A percentile compares a stretch with the other conserved stretches of the same genome.
Conservation (phyloP, 2,329 filamentous ascomycete genomes). For the Pseudogymnoascus sp. region DNA sequence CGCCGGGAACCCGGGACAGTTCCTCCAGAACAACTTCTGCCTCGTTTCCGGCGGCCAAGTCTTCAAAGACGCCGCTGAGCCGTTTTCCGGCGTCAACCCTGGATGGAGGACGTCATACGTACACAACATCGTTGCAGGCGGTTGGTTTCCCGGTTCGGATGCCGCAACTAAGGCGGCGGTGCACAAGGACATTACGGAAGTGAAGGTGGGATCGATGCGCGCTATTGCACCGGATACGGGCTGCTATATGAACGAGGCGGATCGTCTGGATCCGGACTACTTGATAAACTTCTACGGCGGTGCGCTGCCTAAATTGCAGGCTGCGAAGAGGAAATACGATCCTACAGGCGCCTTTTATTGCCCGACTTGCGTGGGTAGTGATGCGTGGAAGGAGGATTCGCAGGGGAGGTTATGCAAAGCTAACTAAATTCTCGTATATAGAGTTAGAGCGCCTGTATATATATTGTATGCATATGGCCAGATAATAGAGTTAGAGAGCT, state of each 20-base stretch:
- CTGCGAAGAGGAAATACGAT: constrained; percentile 31
- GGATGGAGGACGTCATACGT: constrained; percentile 24
- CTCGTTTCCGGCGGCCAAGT: constrained; percentile 28
- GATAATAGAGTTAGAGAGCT: not conserved
- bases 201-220: constrained; percentile 28
- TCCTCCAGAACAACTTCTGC: constrained; percentile 21
- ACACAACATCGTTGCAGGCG: constrained; percentile 16
- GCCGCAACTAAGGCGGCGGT: constrained; percentile 16
- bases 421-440: not conserved
- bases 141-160: constrained; percentile 11
- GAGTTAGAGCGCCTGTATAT: not conserved
- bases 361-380: constrained; percentile 34
- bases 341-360: constrained; percentile 30
- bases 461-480: not conserved
- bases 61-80: constrained; percentile 23
- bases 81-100: constrained; percentile 24
- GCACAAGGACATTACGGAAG: constrained; percentile 25
- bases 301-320: constrained; percentile 27
- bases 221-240: constrained; percentile 34
- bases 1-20: constrained; percentile 22
- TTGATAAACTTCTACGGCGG: constrained; percentile 30
- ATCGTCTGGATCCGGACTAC: constrained; percentile 30
- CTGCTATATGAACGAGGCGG: constrained; percentile 37
- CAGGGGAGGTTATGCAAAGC: not conserved
- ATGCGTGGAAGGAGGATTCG: constrained; percentile 20